A percentile compares a stretch with the other conserved stretches of the same genome.
Evolutionary conservation across 768 basidiomycete species (phyloP).

Genomic region (Coprinopsis strossmayeri): DNA sequence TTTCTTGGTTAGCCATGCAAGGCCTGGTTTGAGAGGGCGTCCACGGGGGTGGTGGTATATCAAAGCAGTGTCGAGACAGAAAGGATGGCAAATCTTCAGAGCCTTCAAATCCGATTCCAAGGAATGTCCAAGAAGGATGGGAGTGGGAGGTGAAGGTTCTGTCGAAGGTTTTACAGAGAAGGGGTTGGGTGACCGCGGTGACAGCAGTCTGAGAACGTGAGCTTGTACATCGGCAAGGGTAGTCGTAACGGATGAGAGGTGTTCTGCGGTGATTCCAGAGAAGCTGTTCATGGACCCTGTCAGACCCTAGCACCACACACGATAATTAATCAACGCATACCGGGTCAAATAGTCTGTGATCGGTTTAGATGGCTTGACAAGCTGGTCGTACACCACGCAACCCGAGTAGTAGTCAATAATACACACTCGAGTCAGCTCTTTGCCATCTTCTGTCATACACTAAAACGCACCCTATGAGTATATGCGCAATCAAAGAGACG

Average conservation of each 20-base stretch:
- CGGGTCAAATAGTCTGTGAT: constrained; percentile 90
- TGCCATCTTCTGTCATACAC: constrained; percentile 88
- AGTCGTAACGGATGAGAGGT: constrained; percentile 63
- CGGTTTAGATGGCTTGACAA: constrained; percentile 83
- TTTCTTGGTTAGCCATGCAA: constrained; percentile 95
- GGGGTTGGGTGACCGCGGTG: constrained; percentile 39
- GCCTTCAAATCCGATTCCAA: constrained; percentile 92
- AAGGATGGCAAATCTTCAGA: constrained; percentile 78
- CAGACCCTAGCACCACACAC: no score
- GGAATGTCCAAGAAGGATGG: constrained; percentile 90
- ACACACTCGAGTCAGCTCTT: constrained; percentile 81
- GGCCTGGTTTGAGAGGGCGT: constrained; percentile 86
- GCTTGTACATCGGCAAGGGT: constrained; percentile 76
- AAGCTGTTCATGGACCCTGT: no score
- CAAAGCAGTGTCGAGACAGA: constrained; percentile 88
- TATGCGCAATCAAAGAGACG: background rate
- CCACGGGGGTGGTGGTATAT: constrained; percentile 91
- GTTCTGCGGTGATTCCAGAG: constrained; percentile 86
- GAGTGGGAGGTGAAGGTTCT: constrained; percentile 35
- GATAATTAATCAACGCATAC: no score
- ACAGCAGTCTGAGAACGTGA: constrained; percentile 57
- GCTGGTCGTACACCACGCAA: constrained; percentile 75
- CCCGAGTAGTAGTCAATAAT: constrained; percentile 73
- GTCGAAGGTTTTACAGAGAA: constrained; percentile 25
- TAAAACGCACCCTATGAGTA: constrained; percentile 21